Evolutionary conservation across 495 filamentous ascomycete species (phyloP).

Genomic region (Entonaema liquescens): DNA sequence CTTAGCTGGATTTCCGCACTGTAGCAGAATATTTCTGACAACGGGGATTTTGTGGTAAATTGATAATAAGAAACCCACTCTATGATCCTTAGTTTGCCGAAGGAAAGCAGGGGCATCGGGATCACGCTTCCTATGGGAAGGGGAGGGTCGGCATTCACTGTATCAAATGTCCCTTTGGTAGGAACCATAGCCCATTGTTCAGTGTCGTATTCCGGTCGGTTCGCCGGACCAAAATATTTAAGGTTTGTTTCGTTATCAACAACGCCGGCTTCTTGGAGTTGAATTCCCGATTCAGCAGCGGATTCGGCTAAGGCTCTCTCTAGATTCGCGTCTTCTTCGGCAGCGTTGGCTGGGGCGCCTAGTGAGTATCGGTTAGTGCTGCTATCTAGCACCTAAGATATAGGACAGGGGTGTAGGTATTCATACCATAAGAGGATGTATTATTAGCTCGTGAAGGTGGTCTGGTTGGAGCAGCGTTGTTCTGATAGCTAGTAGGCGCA

Average conservation of each 20-base stretch:
- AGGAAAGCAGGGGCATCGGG: slow-evolving; percentile 74
- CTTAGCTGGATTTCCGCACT: slow-evolving; percentile 55
- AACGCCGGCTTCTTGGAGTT: slow-evolving; percentile 58
- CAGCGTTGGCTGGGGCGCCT: slow-evolving; percentile 55
- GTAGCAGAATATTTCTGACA: slow-evolving; percentile 76
- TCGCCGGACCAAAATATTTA: slow-evolving; percentile 74
- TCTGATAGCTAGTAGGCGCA: slow-evolving; percentile 46
- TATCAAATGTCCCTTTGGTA: slow-evolving; percentile 48
- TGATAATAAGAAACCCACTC: slow-evolving; percentile 74
- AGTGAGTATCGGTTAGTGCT: slow-evolving; percentile 32
- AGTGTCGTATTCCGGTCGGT: slow-evolving; percentile 74
- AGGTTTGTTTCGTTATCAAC: slow-evolving; percentile 43
- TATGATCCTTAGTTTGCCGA: slow-evolving; percentile 65
- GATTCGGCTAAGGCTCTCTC: slow-evolving; percentile 55
- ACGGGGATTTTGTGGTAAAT: slow-evolving; percentile 88
- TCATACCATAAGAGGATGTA: slow-evolving; percentile 51
- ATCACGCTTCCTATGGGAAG: slow-evolving; percentile 65
- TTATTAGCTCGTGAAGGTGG: slow-evolving; percentile 73
- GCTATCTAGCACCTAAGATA: background rate
- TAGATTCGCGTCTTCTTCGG: slow-evolving; percentile 66
- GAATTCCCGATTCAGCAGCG: slow-evolving; percentile 45
- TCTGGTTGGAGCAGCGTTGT: slow-evolving; percentile 67
- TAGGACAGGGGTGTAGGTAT: background rate
- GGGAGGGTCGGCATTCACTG: slow-evolving; percentile 39
- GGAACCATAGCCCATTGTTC: slow-evolving; percentile 79